Conservation (phyloP, 257 asterid species). For the Solanum gracilifrons region DNA sequence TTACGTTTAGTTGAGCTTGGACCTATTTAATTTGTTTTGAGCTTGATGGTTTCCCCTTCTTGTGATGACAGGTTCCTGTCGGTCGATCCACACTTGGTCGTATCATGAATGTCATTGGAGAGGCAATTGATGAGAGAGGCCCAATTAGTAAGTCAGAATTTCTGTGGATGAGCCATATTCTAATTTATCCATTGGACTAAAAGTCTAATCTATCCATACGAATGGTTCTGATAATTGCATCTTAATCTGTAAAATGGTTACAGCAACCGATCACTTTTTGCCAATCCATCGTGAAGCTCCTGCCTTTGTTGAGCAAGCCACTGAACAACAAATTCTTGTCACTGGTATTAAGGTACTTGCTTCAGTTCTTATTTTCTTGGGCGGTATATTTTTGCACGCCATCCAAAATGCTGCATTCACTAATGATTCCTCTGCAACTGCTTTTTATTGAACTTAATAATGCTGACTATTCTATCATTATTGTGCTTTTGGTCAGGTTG, state of each 20-base stretch:
- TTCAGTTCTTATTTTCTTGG: background rate
- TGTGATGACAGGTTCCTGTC: constrained; percentile 65
- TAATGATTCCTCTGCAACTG: background rate
- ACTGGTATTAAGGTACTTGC: constrained; percentile 86
- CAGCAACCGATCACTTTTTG: constrained; percentile 78
- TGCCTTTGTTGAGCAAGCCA: constrained; percentile 87
- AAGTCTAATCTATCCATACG: background rate
- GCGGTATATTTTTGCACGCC: background rate
- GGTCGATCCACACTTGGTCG: constrained; percentile 98
- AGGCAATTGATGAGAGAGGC: constrained; percentile 86
- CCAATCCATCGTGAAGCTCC: constrained; percentile 99
- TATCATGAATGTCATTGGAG: constrained; percentile 91
- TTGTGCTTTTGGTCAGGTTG: constrained; percentile 37
- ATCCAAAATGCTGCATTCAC: background rate
- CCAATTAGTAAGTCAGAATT: constrained; percentile 48
- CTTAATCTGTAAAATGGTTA: constrained; percentile 1
- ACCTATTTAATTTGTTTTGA: background rate
- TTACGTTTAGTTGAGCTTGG: background rate
- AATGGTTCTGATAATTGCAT: background rate
- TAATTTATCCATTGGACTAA: background rate
- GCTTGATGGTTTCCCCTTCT: background rate
- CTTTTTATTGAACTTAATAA: background rate
- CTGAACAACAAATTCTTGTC: constrained; percentile 90
- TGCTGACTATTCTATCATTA: background rate
- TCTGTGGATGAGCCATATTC: background rate